Evolutionary conservation across 116 monocot genomes (phyloP), one percentile per base, ranked within the genome.

Genomic region (Thalassia testudinum): DNA sequence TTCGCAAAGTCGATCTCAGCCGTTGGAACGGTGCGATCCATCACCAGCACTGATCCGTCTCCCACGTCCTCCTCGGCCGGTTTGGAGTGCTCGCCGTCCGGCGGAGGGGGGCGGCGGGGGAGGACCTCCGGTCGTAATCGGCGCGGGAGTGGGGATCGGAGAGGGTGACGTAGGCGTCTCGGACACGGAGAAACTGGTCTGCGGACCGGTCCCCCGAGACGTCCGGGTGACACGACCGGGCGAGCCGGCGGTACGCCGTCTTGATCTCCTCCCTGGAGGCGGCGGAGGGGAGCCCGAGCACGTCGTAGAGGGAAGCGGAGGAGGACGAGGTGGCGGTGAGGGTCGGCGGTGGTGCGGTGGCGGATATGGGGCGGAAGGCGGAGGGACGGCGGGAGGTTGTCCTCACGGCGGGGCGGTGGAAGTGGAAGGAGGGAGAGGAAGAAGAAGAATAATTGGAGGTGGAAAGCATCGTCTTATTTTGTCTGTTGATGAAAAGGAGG

Each of bases 11-110:
- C n/a, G n/a, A n/a, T n/a, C n/a, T n/a, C n/a, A n/a, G n/a, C n/a
- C n/a, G n/a, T n/a, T n/a, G n/a, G n/a, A n/a, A n/a, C n/a, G n/a
- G n/a, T n/a, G n/a, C n/a, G n/a, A n/a, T n/a, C n/a, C 26, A 37
- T 56, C 72, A 84, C 84, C 79, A 84, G 58, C 84, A 84, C 72
- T 79, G 79, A 27, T 84, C 84, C 0, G 84, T 84, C 61, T 84
- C 84, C 79, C 84, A 84, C 43, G 54, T 64, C 52, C 79, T 68
- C 21, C 63, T 21, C 13, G 43, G 28, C 55, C 23, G 70, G 1
- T 55, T 27, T 11, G 63, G 22, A 26, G 65, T 68, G 14, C 50
- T 18, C 25, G 73, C n/a, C 43, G 47, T 34, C 12, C 23, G 12
- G 1, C 5, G 21, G 44, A 19, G 7, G 20, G 49, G 6, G 8